phyloP scores from a whole-genome alignment of 169 alveolate species.

The Plasmodium adleri region DNA sequence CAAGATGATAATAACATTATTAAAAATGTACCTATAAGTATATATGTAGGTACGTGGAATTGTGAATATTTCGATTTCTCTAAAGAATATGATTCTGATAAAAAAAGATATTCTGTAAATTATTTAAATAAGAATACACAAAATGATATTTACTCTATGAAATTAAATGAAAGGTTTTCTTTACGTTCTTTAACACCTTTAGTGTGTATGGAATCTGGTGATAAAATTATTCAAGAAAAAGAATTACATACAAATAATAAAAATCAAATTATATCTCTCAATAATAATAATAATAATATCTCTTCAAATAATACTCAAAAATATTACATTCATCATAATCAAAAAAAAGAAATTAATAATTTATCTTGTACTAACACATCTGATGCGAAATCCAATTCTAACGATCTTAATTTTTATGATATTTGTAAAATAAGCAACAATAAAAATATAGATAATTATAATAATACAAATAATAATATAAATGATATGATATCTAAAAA shows the following conservation, averaged over 20 bases:
- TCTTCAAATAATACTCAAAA: neutral
- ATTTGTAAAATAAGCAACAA: neutral
- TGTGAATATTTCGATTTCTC: constrained; percentile 80
- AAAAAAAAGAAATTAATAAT: neutral
- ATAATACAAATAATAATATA: neutral
- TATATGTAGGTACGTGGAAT: constrained; percentile 88
- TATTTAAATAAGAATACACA: constrained; percentile 9
- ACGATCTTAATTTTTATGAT: neutral
- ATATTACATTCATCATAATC: too few relatives aligned
- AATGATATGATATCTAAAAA: too few relatives aligned
- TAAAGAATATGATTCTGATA: constrained; percentile 49
- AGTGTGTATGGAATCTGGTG: constrained; percentile 8
- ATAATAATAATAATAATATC: neutral
- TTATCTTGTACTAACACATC: neutral
- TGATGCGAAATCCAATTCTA: neutral
- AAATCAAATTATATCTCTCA: neutral
- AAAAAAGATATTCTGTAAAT: constrained; percentile 21
- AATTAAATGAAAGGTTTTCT: constrained; percentile 22
- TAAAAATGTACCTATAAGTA: constrained; percentile 76
- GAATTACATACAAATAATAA: neutral
- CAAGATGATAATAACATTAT: constrained; percentile 36
- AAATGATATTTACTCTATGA: constrained; percentile 13
- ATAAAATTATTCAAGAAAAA: neutral
- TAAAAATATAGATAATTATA: neutral
- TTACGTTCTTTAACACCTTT: constrained; percentile 30